Evolutionary conservation across 1,284 basidiomycete species (phyloP).

Genomic region (Psilocybe mexicana): DNA sequence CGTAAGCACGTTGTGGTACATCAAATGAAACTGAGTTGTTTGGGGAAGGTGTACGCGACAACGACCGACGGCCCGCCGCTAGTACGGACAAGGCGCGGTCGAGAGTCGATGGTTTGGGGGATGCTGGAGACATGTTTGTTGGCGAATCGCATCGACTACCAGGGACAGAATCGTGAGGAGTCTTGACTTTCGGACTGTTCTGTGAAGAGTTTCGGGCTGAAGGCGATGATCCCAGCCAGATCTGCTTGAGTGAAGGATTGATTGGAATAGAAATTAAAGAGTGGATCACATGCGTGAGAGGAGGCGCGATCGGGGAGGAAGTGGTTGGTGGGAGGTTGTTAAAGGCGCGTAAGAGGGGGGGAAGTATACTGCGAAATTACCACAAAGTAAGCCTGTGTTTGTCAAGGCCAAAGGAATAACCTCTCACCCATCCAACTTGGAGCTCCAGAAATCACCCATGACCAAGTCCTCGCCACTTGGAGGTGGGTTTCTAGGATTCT

Average conservation of each 20-base stretch:
- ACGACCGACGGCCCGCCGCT: slow-evolving; percentile 53
- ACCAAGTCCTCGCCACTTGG: slow-evolving; percentile 36
- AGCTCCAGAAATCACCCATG: slow-evolving; percentile 66
- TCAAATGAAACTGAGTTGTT: slow-evolving; percentile 40
- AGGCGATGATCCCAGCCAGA: slow-evolving; percentile 46
- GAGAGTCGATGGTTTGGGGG: slow-evolving; percentile 51
- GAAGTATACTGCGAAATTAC: slow-evolving; percentile 46
- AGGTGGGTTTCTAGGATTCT: slow-evolving; percentile 40
- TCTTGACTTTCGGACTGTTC: slow-evolving; percentile 33
- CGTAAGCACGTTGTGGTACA: slow-evolving; percentile 60
- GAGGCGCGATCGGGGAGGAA: slow-evolving; percentile 61
- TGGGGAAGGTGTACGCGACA: slow-evolving; percentile 57
- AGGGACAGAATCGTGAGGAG: slow-evolving; percentile 26
- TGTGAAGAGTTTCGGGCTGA: slow-evolving; percentile 26
- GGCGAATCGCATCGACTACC: slow-evolving; percentile 42
- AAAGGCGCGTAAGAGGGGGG: slow-evolving; percentile 63
- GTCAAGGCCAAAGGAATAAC: background rate
- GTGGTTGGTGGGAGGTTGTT: slow-evolving; percentile 58
- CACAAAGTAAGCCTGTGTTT: background rate
- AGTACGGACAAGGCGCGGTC: slow-evolving; percentile 66
- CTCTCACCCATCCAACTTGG: slow-evolving; percentile 66
- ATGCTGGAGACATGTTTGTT: slow-evolving; percentile 29
- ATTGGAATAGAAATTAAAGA: slow-evolving; percentile 72
- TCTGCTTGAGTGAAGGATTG: slow-evolving; percentile 47
- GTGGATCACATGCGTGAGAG: slow-evolving; percentile 76